phyloP scores from a whole-genome alignment of 2,329 filamentous ascomycete species.

The Mycosphaerella sp. region DNA sequence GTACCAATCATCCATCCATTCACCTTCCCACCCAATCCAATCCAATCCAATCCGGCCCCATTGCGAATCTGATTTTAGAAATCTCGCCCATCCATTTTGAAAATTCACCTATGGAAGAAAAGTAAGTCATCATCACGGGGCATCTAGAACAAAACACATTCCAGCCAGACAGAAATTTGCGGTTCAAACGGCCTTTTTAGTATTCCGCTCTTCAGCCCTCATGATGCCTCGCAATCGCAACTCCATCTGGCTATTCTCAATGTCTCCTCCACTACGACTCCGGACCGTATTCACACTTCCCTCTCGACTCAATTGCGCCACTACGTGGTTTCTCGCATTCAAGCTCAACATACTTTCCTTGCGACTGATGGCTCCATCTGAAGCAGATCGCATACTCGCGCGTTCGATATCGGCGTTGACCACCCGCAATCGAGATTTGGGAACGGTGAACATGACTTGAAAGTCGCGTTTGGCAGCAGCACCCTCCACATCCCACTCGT shows the following conservation, averaged over 20 bases:
- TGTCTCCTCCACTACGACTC: slow-evolving; percentile 14
- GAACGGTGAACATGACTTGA: slow-evolving; percentile 82
- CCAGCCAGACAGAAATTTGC: neutral
- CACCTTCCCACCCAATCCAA: no score
- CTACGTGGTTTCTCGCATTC: neutral
- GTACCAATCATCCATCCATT: neutral
- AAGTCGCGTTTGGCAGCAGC: slow-evolving; percentile 43
- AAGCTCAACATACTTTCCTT: slow-evolving; percentile 14
- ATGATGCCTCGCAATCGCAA: slow-evolving; percentile 1
- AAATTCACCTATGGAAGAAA: neutral
- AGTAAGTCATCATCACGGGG: neutral
- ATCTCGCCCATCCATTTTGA: no score
- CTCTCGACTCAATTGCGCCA: slow-evolving; percentile 11
- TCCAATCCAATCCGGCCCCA: no score
- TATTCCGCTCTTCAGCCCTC: neutral
- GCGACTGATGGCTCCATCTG: slow-evolving; percentile 26
- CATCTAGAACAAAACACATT: neutral
- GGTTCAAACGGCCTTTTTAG: neutral
- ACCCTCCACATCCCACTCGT: slow-evolving; percentile 48
- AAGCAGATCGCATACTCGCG: slow-evolving; percentile 33
- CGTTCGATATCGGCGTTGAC: slow-evolving; percentile 65
- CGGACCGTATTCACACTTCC: slow-evolving; percentile 15
- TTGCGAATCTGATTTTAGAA: no score
- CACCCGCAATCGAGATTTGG: slow-evolving; percentile 77
- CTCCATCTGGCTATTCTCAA: slow-evolving; percentile 6